Conservation (phyloP, 202 grass and related monocot species). For the Zizania palustris region DNA sequence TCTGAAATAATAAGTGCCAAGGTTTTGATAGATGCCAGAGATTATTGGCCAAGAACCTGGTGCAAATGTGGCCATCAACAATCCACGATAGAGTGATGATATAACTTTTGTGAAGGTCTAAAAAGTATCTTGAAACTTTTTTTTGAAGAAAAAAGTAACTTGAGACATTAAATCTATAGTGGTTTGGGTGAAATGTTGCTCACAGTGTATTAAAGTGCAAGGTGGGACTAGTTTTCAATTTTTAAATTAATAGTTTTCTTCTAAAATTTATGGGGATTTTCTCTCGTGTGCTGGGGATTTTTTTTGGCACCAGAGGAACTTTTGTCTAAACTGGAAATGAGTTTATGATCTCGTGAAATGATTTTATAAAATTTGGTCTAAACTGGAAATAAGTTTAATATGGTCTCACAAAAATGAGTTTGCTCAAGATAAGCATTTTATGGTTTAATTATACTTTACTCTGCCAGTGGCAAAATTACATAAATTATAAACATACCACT, state of each 20-base stretch:
- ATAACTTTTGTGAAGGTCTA: too few species aligned
- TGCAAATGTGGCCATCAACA: neutral
- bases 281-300: neutral
- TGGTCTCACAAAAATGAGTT: neutral
- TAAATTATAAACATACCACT: too few species aligned
- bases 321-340: neutral
- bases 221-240: neutral
- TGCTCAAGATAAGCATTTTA: too few species aligned
- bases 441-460: too few species aligned
- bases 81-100: neutral
- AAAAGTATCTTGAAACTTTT: too few species aligned
- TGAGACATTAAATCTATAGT: neutral
- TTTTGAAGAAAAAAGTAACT: too few species aligned
- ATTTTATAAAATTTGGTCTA: neutral
- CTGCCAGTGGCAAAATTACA: too few species aligned
- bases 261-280: neutral
- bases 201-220: neutral
- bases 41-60: constrained; percentile 6
- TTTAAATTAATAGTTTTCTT: neutral
- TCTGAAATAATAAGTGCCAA: neutral
- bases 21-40: neutral
- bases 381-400: neutral
- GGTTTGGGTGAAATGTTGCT: neutral
- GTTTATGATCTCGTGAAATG: neutral
- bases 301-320: neutral